Percentiles rank a stretch among this genome's conserved stretches.
Evolutionary conservation across 2,329 filamentous ascomycete genomes (phyloP).

Genomic region (Hymenoscyphus fructigenus): DNA sequence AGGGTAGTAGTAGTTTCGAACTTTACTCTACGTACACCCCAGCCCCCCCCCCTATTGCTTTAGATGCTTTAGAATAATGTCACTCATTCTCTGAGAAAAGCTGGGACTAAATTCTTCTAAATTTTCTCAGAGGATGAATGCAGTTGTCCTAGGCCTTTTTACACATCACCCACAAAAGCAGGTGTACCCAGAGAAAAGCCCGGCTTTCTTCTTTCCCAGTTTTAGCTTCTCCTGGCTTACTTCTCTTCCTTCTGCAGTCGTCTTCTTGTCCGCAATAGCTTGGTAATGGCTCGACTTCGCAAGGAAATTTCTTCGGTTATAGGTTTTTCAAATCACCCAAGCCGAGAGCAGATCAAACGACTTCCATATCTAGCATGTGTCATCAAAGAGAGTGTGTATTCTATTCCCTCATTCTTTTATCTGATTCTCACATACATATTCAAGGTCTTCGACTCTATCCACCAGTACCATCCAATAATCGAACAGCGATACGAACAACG

Average conservation of each 20-base stretch:
- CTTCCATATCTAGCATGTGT: slow-evolving; percentile 21
- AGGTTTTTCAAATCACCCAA: slow-evolving; percentile 43
- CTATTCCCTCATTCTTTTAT: not conserved
- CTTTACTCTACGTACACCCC: not conserved
- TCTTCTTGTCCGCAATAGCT: slow-evolving; percentile 44
- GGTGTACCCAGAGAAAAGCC: not conserved
- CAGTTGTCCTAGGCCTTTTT: not conserved
- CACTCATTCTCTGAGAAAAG: too few relatives aligned
- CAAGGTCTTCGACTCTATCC: slow-evolving; percentile 28
- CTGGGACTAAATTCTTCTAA: too few relatives aligned
- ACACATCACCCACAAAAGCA: not conserved
- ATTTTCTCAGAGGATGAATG: not conserved
- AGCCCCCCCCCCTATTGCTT: too few relatives aligned
- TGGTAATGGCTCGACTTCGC: slow-evolving; percentile 44
- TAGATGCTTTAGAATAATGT: not conserved
- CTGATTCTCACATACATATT: slow-evolving; percentile 1
- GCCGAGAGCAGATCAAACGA: slow-evolving; percentile 13
- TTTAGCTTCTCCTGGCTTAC: not conserved
- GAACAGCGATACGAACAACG: slow-evolving; percentile 27
- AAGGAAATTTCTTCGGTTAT: slow-evolving; percentile 49
- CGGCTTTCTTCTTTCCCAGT: too few relatives aligned
- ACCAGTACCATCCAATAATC: slow-evolving; percentile 32
- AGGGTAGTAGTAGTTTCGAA: too few relatives aligned
- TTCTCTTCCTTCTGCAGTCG: slow-evolving; percentile 23
- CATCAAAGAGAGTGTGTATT: slow-evolving; percentile 24